phyloP scores from a whole-genome alignment of 2,329 filamentous ascomycete species.

The Hypoxylon sp. region DNA sequence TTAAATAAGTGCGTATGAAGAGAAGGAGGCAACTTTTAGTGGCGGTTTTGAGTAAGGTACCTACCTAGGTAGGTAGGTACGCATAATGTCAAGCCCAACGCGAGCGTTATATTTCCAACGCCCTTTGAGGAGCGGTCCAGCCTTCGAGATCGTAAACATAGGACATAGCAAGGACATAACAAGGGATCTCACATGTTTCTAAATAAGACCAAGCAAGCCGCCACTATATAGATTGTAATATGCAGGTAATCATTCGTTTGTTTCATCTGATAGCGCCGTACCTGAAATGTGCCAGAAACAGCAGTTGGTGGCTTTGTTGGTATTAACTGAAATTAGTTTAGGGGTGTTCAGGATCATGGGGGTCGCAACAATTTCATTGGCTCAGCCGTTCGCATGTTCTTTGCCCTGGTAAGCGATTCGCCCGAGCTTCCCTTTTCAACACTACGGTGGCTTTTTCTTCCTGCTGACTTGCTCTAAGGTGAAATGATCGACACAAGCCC shows the following conservation, averaged over 20 bases:
- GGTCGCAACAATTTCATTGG: conserved; percentile 34
- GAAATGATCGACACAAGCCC: conserved; percentile 32
- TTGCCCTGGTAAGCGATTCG: conserved; percentile 21
- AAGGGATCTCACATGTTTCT: conserved; percentile 15
- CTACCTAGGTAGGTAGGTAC: neutral
- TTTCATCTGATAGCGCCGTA: conserved; percentile 20
- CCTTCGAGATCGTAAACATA: conserved; percentile 3
- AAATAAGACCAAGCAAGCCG: conserved; percentile 11
- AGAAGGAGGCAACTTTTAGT: neutral
- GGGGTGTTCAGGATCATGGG: conserved; percentile 22
- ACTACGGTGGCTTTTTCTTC: conserved; percentile 12
- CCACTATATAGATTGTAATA: conserved; percentile 18
- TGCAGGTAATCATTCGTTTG: conserved; percentile 25
- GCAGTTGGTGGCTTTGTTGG: conserved; percentile 10
- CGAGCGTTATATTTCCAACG: neutral
- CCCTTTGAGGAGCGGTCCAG: neutral
- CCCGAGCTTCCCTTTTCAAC: conserved; percentile 38
- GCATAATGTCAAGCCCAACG: neutral
- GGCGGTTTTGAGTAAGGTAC: neutral
- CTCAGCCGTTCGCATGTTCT: conserved; percentile 24
- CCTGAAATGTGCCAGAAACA: conserved; percentile 20
- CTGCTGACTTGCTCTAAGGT: conserved; percentile 27
- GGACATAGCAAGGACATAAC: conserved; percentile 4
- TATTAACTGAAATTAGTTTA: conserved; percentile 36
- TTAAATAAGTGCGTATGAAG: conserved; percentile 8